phyloP scores from a whole-genome alignment of 768 basidiomycete species.

The Boletus tylopilopsis region DNA sequence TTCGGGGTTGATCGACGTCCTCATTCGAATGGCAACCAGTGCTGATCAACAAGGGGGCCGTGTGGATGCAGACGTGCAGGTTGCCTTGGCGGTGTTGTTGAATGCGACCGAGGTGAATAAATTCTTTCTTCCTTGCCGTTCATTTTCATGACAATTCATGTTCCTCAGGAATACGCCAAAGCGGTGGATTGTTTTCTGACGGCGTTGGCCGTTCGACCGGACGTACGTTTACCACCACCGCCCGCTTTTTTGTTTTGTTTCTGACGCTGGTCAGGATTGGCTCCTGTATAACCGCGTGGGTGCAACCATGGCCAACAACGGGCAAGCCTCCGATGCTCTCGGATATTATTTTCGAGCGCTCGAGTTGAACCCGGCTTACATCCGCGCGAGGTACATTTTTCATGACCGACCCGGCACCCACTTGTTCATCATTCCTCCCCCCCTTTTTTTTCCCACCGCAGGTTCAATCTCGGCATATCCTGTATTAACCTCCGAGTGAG shows the following conservation, averaged over 20 bases:
- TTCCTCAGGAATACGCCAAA: constrained; percentile 75
- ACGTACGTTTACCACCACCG: constrained; percentile 47
- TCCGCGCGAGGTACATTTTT: constrained; percentile 69
- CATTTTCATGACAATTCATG: neutral
- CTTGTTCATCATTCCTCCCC: too few species aligned
- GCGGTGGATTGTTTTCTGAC: constrained; percentile 93
- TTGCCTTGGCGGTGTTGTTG: constrained; percentile 89
- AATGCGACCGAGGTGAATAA: constrained; percentile 82
- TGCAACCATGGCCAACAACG: constrained; percentile 90
- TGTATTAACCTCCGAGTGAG: constrained; percentile 81
- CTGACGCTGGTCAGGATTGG: constrained; percentile 63
- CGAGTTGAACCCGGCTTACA: constrained; percentile 84
- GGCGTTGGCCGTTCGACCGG: constrained; percentile 82
- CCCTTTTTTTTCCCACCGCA: constrained; percentile 27
- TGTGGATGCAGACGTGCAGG: constrained; percentile 92
- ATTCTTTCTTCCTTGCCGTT: neutral
- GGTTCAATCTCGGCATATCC: constrained; percentile 92
- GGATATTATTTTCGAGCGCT: constrained; percentile 84
- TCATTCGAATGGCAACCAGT: constrained; percentile 77
- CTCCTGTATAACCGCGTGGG: constrained; percentile 90
- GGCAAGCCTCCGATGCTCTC: constrained; percentile 74
- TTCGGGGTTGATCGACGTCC: constrained; percentile 59
- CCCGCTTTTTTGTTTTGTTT: neutral
- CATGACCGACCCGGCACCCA: too few species aligned
- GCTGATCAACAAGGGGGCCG: constrained; percentile 41